phyloP scores from a whole-genome alignment of 2,329 filamentous ascomycete genomes.

The Madurella fahalii region DNA sequence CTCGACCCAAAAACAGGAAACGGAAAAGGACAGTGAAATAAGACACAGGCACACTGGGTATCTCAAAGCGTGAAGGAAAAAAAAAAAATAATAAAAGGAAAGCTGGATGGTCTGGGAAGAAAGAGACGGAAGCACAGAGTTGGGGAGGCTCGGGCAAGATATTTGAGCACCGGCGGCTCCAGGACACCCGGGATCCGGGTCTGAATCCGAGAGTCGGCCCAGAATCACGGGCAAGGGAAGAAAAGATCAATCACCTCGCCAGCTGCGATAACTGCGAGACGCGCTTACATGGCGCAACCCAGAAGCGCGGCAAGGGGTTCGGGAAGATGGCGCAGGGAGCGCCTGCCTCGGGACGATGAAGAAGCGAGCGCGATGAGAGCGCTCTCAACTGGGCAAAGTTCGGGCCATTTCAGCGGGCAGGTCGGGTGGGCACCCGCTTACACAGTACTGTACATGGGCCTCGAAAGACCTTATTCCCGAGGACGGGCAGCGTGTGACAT shows the following conservation, averaged over 20 bases:
- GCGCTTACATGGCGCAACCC: slow-evolving; percentile 9
- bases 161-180: slow-evolving; percentile 17
- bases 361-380: slow-evolving; percentile 9
- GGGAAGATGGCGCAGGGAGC: slow-evolving; percentile 15
- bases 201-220: slow-evolving; percentile 17
- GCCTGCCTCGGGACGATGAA: slow-evolving; percentile 13
- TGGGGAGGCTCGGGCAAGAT: slow-evolving; percentile 5
- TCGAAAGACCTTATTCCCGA: neutral
- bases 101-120: neutral
- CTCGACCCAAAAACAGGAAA: neutral
- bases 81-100: too few species aligned
- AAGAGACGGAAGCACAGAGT: neutral
- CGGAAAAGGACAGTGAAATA: slow-evolving; percentile 1
- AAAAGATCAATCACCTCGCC: slow-evolving; percentile 7
- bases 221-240: slow-evolving; percentile 2
- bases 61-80: slow-evolving; percentile 8
- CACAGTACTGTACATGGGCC: neutral
- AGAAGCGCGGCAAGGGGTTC: slow-evolving; percentile 22
- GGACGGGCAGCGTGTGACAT: neutral
- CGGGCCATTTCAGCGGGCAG: neutral
- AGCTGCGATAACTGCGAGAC: neutral
- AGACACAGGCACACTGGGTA: slow-evolving; percentile 12
- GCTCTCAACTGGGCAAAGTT: neutral
- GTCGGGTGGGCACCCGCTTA: neutral
- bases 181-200: slow-evolving; percentile 19